Base-by-base conservation (phyloP, 106 monocot species). In the Apostasia ramifera region DNA sequence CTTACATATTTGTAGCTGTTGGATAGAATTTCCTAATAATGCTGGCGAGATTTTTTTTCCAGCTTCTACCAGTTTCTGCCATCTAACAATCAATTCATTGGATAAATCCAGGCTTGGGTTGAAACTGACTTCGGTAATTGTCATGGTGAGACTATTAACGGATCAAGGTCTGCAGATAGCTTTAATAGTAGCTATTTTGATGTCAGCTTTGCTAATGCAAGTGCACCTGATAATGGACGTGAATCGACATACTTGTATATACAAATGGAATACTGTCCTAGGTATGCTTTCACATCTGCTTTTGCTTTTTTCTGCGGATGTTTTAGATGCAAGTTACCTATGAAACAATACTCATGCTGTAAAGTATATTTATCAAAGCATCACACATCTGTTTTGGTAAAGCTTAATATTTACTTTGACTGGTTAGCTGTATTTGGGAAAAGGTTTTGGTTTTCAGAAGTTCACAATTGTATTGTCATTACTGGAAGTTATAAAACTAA, bases 261-360 rank as follows among this genome's bases (percentile, higher is more conserved):
- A 81, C 98, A 98, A 66, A 98, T 98, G 98, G 98, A 98, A 65
- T 98, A 93, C 70, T 98, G 98, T 59, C 98, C 82, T 38, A 76
- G 92, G 97, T 97, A 83, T 56, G 47, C 47, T 47, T 44, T 41
- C 38, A 44, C 44, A 44, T 8, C 5, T 44, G 10, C 44, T 45
- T 59, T 45, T 42, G 26, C 26, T 26, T 26, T 26, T 26, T 26
- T 26, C 26, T 26, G 26, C 26, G 26, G 26, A 26, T 26, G 26
- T 26, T 26, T 26, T 26, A 26, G 26, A 26, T 26, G 26, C 0
- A 26, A 26, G 26, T 26, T 26, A 26, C 26, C 26, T 26, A 26
- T 26, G 26, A 26, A 26, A 26, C 26, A 26, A 26, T 26, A 26
- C 26, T 26, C 26, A 26, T 26, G 26, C 26, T 26, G 26, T 26